phyloP scores from a whole-genome alignment of 805 yeast species.

The Kuraishia ogatae region DNA sequence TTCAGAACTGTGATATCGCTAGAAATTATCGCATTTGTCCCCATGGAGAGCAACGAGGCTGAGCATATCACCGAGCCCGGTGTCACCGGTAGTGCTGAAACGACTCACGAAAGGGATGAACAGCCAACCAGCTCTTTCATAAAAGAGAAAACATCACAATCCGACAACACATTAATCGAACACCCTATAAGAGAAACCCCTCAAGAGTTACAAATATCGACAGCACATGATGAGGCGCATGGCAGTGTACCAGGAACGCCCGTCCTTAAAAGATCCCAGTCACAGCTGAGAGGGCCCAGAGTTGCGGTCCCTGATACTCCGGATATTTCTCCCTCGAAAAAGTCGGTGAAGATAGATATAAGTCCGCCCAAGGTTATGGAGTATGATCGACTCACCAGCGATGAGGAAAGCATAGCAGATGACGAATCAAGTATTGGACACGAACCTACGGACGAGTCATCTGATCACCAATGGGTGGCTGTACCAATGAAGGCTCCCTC shows the following conservation, averaged over 20 bases:
- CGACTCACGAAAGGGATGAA: no score
- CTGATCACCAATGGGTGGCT: constrained; percentile 17
- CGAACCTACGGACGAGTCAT: constrained; percentile 2
- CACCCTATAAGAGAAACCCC: background rate
- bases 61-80: no score
- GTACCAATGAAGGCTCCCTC: constrained; percentile 10
- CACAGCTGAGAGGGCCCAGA: constrained; percentile 20
- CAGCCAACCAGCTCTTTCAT: no score
- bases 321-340: constrained; percentile 24
- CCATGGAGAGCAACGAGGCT: no score
- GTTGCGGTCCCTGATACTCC: constrained; percentile 6
- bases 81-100: no score
- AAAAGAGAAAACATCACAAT: background rate
- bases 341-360: constrained; percentile 27
- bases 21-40: no score
- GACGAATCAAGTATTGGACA: constrained; percentile 7
- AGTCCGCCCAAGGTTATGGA: constrained; percentile 29
- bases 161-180: background rate
- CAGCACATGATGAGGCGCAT: background rate
- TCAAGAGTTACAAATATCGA: background rate
- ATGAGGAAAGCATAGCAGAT: constrained; percentile 8
- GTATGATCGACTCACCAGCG: constrained; percentile 18
- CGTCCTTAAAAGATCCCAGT: constrained; percentile 9
- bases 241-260: background rate
- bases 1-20: no score